Percentiles rank a stretch among this genome's conserved stretches.
Evolutionary conservation across 495 filamentous ascomycete genomes (phyloP).

Genomic region (Annulohypoxylon stygium): DNA sequence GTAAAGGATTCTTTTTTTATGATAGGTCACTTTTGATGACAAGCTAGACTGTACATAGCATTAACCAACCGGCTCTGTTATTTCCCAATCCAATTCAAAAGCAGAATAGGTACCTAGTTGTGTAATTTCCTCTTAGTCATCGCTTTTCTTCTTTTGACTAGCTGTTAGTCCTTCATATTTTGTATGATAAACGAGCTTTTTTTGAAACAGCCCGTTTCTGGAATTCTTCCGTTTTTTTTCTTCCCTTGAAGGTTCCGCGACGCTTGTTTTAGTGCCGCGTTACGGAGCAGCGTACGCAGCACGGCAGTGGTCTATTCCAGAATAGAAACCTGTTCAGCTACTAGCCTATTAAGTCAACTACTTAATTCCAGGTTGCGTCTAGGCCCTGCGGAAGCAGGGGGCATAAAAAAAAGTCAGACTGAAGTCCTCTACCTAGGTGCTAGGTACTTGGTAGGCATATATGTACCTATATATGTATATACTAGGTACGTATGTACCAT

Average conservation of each 20-base stretch:
- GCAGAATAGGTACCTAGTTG: neutral
- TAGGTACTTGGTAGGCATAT: too few relatives aligned
- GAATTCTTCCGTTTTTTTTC: conserved; percentile 8
- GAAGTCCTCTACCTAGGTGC: neutral
- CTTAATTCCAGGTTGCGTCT: conserved; percentile 11
- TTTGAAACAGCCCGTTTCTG: conserved; percentile 21
- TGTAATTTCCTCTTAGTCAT: conserved; percentile 1
- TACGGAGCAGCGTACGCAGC: neutral
- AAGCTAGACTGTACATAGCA: neutral
- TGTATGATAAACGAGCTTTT: neutral
- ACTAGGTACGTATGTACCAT: neutral
- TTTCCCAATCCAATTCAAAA: neutral
- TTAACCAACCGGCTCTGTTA: conserved; percentile 1
- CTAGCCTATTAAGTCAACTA: conserved; percentile 21
- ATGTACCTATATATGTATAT: too few relatives aligned
- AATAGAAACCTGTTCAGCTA: conserved; percentile 10
- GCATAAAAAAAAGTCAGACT: conserved; percentile 8
- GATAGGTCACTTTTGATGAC: conserved; percentile 17
- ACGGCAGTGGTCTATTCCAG: conserved; percentile 14
- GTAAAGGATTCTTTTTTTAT: neutral
- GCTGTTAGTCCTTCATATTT: neutral
- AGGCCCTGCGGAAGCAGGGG: neutral
- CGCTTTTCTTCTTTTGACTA: neutral
- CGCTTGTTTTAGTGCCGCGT: conserved; percentile 17
- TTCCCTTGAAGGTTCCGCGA: conserved; percentile 1